Conservation (phyloP, 202 grass and related monocot genomes). For the Elaeis oleifera region DNA sequence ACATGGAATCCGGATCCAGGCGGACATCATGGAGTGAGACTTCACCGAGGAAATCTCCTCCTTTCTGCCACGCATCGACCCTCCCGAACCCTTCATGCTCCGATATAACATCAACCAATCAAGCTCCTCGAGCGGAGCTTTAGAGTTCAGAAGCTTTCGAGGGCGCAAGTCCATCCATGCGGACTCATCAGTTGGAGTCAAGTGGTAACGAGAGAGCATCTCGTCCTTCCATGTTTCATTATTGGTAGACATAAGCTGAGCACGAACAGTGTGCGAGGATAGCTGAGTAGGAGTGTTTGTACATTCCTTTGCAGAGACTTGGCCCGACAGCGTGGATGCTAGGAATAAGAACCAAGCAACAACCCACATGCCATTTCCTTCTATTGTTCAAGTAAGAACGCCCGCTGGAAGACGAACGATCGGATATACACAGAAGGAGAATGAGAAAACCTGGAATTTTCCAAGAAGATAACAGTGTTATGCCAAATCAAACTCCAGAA, state of each 20-base stretch:
- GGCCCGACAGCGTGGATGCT: background rate
- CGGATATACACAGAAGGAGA: too few relatives aligned
- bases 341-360: slow-evolving; percentile 1
- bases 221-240: slow-evolving; percentile 20
- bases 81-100: slow-evolving; percentile 31
- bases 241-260: slow-evolving; percentile 5
- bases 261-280: slow-evolving; percentile 16
- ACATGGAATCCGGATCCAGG: slow-evolving; percentile 37
- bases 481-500: too few relatives aligned
- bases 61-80: background rate
- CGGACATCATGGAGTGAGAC: slow-evolving; percentile 52
- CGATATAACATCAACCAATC: slow-evolving; percentile 61
- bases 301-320: slow-evolving; percentile 16
- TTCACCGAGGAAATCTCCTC: slow-evolving; percentile 24
- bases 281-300: slow-evolving; percentile 18
- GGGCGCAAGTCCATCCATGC: slow-evolving; percentile 55
- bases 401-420: too few relatives aligned
- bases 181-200: slow-evolving; percentile 49
- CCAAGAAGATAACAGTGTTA: too few relatives aligned
- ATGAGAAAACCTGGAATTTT: too few relatives aligned
- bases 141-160: slow-evolving; percentile 22
- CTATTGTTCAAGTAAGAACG: too few relatives aligned
- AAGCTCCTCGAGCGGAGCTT: slow-evolving; percentile 20
- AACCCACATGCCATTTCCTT: too few relatives aligned
- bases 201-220: slow-evolving; percentile 27